Conservation (phyloP, 495 filamentous ascomycete genomes). For the Recurvomyces mirabilis region DNA sequence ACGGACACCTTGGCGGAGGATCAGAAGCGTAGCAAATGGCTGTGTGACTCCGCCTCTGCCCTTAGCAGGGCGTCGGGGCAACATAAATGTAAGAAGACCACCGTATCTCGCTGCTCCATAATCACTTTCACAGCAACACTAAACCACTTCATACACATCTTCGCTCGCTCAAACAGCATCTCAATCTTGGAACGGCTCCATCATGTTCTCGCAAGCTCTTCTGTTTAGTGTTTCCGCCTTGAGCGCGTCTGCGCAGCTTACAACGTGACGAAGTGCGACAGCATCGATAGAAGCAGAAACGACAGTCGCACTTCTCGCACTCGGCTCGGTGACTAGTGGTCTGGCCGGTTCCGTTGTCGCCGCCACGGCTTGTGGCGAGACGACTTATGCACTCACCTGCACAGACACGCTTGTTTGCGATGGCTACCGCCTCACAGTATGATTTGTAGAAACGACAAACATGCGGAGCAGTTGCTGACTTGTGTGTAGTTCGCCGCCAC, state of each 20-base stretch:
- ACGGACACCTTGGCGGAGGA: too few species aligned
- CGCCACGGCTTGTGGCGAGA: constrained; percentile 1
- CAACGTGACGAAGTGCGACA: not conserved
- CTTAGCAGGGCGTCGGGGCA: too few species aligned
- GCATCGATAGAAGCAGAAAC: not conserved
- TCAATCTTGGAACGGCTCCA: too few species aligned
- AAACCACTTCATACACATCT: too few species aligned
- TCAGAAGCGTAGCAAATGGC: too few species aligned
- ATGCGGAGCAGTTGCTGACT: not conserved
- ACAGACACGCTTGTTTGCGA: constrained; percentile 4
- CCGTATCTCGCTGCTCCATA: too few species aligned
- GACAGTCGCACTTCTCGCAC: not conserved
- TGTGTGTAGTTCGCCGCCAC: not conserved
- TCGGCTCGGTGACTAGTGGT: not conserved
- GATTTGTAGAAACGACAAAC: not conserved
- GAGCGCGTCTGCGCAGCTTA: not conserved
- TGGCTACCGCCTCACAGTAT: not conserved
- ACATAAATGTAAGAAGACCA: too few species aligned
- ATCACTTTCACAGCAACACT: too few species aligned
- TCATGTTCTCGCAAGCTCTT: not conserved
- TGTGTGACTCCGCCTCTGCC: too few species aligned
- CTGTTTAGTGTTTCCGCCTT: not conserved
- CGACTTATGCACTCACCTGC: constrained; percentile 1
- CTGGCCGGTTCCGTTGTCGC: not conserved
- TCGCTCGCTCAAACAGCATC: too few species aligned